phyloP scores from a whole-genome alignment of 148 eudicot species.

The Linanthus parryae region DNA sequence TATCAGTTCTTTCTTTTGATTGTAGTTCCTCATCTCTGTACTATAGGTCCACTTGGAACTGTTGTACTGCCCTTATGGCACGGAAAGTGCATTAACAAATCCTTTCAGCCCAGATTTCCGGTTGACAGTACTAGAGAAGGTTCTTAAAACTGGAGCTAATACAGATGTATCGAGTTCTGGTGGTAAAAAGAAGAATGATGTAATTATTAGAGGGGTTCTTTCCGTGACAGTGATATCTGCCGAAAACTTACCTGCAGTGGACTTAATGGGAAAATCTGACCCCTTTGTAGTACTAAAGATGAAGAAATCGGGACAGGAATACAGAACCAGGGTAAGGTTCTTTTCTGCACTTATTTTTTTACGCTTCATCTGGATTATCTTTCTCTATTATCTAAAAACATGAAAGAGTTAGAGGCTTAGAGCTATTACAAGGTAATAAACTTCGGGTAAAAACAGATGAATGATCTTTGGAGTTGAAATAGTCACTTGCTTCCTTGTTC shows the following conservation, averaged over 20 bases:
- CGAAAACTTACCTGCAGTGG: constrained; percentile 66
- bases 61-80: constrained; percentile 60
- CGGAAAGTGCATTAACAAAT: constrained; percentile 36
- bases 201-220: constrained; percentile 76
- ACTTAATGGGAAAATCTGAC: constrained; percentile 74
- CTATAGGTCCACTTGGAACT: constrained; percentile 81
- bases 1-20: not conserved
- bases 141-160: constrained; percentile 40
- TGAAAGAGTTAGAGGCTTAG: too few species aligned
- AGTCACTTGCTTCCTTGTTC: too few species aligned
- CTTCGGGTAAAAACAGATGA: too few species aligned
- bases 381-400: too few species aligned
- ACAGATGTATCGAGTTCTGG: constrained; percentile 36
- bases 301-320: constrained; percentile 57
- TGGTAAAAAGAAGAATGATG: constrained; percentile 35
- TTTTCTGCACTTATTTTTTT: not conserved
- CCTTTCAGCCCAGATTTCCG: constrained; percentile 39
- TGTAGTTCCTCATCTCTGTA: not conserved
- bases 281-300: constrained; percentile 62
- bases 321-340: constrained; percentile 71
- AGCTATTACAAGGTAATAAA: too few species aligned
- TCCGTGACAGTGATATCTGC: constrained; percentile 74
- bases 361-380: not conserved
- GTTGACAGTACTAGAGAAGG: constrained; percentile 61
- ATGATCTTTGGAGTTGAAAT: too few species aligned